Evolutionary conservation across 2,329 filamentous ascomycete genomes (phyloP).

Genomic region (Basipetospora chlamydospora): DNA sequence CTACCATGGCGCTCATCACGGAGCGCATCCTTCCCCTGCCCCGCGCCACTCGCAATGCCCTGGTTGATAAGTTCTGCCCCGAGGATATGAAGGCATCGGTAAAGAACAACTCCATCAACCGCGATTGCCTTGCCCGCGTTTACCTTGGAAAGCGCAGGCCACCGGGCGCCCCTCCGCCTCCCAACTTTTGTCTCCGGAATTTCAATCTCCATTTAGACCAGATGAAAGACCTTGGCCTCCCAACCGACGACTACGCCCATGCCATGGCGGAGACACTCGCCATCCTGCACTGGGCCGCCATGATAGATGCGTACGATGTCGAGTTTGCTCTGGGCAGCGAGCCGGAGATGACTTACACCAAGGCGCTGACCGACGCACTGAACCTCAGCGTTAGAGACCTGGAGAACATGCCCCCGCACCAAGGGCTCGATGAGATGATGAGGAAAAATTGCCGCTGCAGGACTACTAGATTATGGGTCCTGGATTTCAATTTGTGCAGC

Average conservation of each 20-base stretch:
- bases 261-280: slow-evolving; percentile 15
- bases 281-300: slow-evolving; percentile 17
- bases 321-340: slow-evolving; percentile 18
- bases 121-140: slow-evolving; percentile 10
- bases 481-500: slow-evolving; percentile 17
- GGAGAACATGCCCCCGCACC: neutral
- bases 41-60: slow-evolving; percentile 6
- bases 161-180: neutral
- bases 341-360: neutral
- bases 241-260: slow-evolving; percentile 9
- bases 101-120: slow-evolving; percentile 7
- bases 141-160: slow-evolving; percentile 10
- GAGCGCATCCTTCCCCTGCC: slow-evolving; percentile 15
- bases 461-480: slow-evolving; percentile 13
- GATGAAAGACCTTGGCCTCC: slow-evolving; percentile 12
- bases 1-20: slow-evolving; percentile 10
- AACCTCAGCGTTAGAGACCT: neutral
- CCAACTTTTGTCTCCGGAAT: slow-evolving; percentile 16
- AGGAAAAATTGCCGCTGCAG: slow-evolving; percentile 7
- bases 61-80: slow-evolving; percentile 12
- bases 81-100: slow-evolving; percentile 2
- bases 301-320: slow-evolving; percentile 15
- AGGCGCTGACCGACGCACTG: neutral
- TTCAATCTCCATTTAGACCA: slow-evolving; percentile 18
- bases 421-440: neutral